These are phyloP conservation scores for Fusarium sp. DNA, from an alignment of 2,329 filamentous ascomycete genomes.

Conservation along the genomic window DNA sequence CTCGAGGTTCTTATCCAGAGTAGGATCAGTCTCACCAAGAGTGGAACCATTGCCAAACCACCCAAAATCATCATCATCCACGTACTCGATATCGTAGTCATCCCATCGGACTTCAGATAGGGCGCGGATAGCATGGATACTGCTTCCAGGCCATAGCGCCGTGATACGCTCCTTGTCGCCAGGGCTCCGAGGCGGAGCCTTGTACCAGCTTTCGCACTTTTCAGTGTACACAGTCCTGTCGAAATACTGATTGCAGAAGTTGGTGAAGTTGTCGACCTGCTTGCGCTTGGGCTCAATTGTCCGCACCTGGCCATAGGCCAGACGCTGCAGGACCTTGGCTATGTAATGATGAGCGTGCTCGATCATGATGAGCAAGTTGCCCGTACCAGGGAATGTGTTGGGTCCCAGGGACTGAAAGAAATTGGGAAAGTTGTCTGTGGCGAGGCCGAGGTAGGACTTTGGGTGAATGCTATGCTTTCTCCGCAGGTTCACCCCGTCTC, in stretches of 20 bases:
- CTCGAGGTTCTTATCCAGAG: slow-evolving; percentile 5
- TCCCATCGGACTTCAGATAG: slow-evolving; percentile 16
- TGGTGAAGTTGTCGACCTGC: slow-evolving; percentile 14
- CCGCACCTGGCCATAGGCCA: slow-evolving; percentile 6
- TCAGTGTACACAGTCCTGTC: slow-evolving; percentile 16
- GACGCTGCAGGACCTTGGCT: neutral
- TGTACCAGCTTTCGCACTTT: slow-evolving; percentile 25
- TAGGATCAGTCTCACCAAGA: neutral
- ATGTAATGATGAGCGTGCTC: slow-evolving; percentile 17
- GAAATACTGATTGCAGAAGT: slow-evolving; percentile 21
- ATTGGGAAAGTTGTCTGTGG: neutral
- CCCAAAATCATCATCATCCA: slow-evolving; percentile 6
- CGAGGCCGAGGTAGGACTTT: neutral
- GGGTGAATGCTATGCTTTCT: neutral
- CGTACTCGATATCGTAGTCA: slow-evolving; percentile 7
- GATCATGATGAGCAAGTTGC: slow-evolving; percentile 12
- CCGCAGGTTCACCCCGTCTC: neutral
- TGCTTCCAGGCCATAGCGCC: slow-evolving; percentile 23
- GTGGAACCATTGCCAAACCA: slow-evolving; percentile 13
- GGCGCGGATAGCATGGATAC: slow-evolving; percentile 4
- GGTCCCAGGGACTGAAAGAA: neutral
- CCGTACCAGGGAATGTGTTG: slow-evolving; percentile 3
- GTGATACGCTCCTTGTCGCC: slow-evolving; percentile 1
- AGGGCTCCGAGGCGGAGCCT: neutral
- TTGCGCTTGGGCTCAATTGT: slow-evolving; percentile 1